phyloP scores from a whole-genome alignment of 257 asterid genomes.

The Gentiana macrophylla region DNA sequence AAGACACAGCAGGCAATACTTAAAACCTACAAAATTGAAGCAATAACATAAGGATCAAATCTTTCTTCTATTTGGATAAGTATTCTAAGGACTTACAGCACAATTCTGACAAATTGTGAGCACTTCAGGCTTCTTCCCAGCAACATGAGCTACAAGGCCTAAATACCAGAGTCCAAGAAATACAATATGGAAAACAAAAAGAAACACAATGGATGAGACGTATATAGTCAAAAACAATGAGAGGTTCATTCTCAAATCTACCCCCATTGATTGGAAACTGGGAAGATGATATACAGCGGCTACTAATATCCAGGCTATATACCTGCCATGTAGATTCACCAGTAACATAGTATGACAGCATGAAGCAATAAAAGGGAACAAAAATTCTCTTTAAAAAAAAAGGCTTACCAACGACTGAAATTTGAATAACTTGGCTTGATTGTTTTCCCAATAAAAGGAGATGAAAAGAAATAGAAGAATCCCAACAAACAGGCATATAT shows the following conservation, averaged over 20 bases:
- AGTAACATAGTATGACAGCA: too few species aligned
- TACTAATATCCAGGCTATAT: slow-evolving; percentile 81
- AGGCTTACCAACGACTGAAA: slow-evolving; percentile 77
- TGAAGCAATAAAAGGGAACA: too few species aligned
- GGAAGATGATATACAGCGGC: slow-evolving; percentile 99
- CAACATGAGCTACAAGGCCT: slow-evolving; percentile 96
- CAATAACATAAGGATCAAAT: slow-evolving; percentile 34
- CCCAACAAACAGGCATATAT: slow-evolving; percentile 95
- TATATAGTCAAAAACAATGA: slow-evolving; percentile 82
- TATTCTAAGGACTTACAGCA: slow-evolving; percentile 51
- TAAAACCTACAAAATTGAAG: slow-evolving; percentile 71
- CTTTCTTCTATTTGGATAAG: slow-evolving; percentile 14
- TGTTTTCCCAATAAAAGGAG: slow-evolving; percentile 88
- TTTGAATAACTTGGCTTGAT: slow-evolving; percentile 90
- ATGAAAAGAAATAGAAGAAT: slow-evolving; percentile 92
- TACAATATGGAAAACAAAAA: slow-evolving; percentile 76
- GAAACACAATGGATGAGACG: slow-evolving; percentile 81
- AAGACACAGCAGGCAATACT: slow-evolving; percentile 99
- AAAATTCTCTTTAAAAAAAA: not conserved
- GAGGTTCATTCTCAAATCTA: slow-evolving; percentile 93
- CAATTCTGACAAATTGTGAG: slow-evolving; percentile 86
- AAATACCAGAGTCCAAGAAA: slow-evolving; percentile 93
- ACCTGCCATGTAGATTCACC: slow-evolving; percentile 39
- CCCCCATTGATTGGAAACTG: slow-evolving; percentile 98
- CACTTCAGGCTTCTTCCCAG: slow-evolving; percentile 85